Evolutionary conservation across 2,329 filamentous ascomycete species (phyloP).

Genomic region (Fusarium mundagurra): DNA sequence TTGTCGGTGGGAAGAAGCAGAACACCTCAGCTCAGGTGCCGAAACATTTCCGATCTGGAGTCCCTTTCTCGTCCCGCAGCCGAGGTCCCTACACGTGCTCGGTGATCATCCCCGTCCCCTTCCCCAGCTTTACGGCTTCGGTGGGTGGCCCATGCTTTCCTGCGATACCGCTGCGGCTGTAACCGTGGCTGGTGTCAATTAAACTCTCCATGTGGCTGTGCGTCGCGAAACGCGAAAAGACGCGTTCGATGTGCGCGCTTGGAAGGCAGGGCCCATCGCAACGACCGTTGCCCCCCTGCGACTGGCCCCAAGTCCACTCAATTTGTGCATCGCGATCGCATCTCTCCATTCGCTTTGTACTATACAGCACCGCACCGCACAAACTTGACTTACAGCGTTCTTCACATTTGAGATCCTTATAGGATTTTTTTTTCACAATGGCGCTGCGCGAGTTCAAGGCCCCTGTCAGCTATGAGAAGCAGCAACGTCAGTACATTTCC

Average conservation of each 20-base stretch:
- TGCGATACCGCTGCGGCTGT: not conserved
- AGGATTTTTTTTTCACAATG: constrained; percentile 64
- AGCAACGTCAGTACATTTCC: constrained; percentile 72
- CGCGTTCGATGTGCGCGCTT: constrained; percentile 42
- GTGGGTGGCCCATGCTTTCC: constrained; percentile 2
- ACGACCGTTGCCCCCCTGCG: constrained; percentile 42
- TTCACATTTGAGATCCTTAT: constrained; percentile 27
- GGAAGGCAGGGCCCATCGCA: constrained; percentile 20
- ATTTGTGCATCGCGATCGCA: constrained; percentile 45
- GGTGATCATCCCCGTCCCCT: constrained; percentile 40
- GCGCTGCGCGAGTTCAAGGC: constrained; percentile 83
- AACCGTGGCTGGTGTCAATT: constrained; percentile 42
- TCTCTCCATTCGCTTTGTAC: constrained; percentile 20
- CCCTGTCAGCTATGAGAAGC: constrained; percentile 86
- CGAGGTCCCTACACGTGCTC: constrained; percentile 52
- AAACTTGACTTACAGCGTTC: constrained; percentile 27
- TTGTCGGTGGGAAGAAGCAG: constrained; percentile 17
- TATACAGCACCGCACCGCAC: not conserved
- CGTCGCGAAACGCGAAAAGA: constrained; percentile 47
- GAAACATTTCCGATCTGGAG: constrained; percentile 33
- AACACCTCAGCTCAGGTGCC: constrained; percentile 6
- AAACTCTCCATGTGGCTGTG: constrained; percentile 41
- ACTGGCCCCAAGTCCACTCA: constrained; percentile 45
- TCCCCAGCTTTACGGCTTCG: constrained; percentile 18
- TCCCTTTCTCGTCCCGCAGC: constrained; percentile 39